These are phyloP conservation scores for Fusarium compactum DNA, from an alignment of 2,329 filamentous ascomycete genomes.

Conservation along the genomic window DNA sequence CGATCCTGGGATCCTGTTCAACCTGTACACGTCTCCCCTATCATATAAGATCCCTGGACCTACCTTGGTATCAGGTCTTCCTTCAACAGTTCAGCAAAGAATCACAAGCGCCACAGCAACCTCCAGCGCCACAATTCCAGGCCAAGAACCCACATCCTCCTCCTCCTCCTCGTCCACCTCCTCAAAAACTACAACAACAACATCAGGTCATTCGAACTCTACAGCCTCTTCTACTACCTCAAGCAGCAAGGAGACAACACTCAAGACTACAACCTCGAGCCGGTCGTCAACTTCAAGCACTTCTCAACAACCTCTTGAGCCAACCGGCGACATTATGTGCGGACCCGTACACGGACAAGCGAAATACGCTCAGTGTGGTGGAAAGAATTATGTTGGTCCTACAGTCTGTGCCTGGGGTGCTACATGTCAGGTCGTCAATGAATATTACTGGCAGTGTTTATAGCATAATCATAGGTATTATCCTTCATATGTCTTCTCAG, in stretches of 20 bases:
- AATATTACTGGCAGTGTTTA: conserved; percentile 39
- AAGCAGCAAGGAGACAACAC: conserved; percentile 4
- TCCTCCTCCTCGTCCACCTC: conserved; percentile 8
- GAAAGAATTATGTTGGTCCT: conserved; percentile 6
- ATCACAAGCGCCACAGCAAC: conserved; percentile 24
- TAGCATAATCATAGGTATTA: fast-evolving
- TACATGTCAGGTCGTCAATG: conserved; percentile 26
- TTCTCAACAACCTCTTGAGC: neutral
- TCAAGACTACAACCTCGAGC: conserved; percentile 24
- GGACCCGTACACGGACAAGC: conserved; percentile 32
- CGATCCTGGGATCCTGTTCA: conserved; percentile 52
- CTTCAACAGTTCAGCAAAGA: conserved; percentile 31
- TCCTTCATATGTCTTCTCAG: neutral
- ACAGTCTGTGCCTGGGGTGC: conserved; percentile 34
- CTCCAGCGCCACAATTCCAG: conserved; percentile 39
- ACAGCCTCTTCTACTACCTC: neutral
- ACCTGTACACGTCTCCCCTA: conserved; percentile 47
- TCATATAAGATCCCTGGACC: conserved; percentile 48
- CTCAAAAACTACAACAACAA: neutral
- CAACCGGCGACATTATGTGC: conserved; percentile 34
- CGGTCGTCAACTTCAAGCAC: conserved; percentile 2
- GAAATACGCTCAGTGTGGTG: conserved; percentile 43
- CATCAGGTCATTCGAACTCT: neutral
- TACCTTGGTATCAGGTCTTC: conserved; percentile 40
- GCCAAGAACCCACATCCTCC: neutral